Base-by-base conservation (phyloP, 495 filamentous ascomycete species). In the Platismatia glauca region DNA sequence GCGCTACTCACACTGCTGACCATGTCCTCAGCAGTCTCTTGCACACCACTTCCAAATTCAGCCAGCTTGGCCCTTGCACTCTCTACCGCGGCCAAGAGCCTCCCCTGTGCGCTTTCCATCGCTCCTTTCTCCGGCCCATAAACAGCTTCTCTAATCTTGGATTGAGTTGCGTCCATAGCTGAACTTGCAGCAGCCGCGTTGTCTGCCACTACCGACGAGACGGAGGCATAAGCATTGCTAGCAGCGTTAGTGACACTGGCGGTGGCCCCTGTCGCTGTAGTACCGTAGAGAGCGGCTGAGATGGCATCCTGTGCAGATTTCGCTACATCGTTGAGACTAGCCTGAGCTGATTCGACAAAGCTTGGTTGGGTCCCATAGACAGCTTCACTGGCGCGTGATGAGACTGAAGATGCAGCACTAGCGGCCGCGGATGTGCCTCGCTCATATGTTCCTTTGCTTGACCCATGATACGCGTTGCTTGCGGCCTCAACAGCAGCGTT, bases 401-500 rank as follows among this genome's bases (percentile, higher is more conserved):
- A 74, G 7, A 75, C 77, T 9, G 80, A 79, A 3, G 71, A 73
- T 66, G 81, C 83, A 12, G 75, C 78, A 59, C 74, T 74, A 12
- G 75, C 71, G 1, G 77, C 82, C 2, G 77, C 78, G 8, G 79
- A 80, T 22, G 78, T 81, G 18, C 78, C 82, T 62, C 79, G 68
- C 64, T 84, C 84, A 27, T 75, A 75, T 15, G 75, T 73, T 18
- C 83, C 82, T 68, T 82, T 84, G 12, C 69, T 65, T 0, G 79
- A 78, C 39, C 85, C 86, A 69, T 87, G 87, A 52, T 85, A 71
- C 55, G 84, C 82, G 18, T 75, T 69, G 60, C 78, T 84, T 5
- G 82, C 85, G 33, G 81, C 84, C n/a, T 82, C 79, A 29, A 88
- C 79, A 27, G 80, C 84, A 22, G 78, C 73, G 58, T 84, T 77